Evolutionary conservation across 768 basidiomycete species (phyloP).

Genomic region (Lactifluus hygrophoroides): DNA sequence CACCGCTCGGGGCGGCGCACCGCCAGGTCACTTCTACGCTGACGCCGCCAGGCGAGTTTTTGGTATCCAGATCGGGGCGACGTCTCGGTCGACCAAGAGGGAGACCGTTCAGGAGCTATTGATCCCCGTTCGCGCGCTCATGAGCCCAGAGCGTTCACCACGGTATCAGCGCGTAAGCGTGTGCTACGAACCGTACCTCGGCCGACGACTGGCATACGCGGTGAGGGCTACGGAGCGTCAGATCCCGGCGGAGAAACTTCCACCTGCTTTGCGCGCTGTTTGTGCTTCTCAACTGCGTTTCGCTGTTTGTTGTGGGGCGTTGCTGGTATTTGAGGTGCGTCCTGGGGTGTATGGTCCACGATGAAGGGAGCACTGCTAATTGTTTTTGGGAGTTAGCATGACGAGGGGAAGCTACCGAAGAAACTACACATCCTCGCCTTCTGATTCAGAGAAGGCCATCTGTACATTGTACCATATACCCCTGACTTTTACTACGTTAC

Average conservation of each 20-base stretch:
- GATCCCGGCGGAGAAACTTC: background rate
- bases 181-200: background rate
- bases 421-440: conserved; percentile 3
- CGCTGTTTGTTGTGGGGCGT: background rate
- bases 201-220: background rate
- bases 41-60: background rate
- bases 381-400: background rate
- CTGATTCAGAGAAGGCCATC: background rate
- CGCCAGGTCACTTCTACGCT: conserved; percentile 1
- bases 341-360: too few species aligned
- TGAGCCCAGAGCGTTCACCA: background rate
- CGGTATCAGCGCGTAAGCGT: background rate
- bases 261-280: background rate
- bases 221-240: background rate
- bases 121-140: background rate
- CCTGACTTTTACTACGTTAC: too few species aligned
- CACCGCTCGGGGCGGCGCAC: background rate
- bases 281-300: background rate
- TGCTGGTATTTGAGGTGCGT: conserved; percentile 5
- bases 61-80: conserved; percentile 2
- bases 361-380: background rate
- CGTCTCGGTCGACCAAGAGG: background rate
- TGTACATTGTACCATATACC: too few species aligned
- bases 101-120: background rate
- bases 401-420: background rate